These are phyloP conservation scores for Ophiostoma tasmaniense DNA, from an alignment of 2,329 filamentous ascomycete genomes.

Conservation along the genomic window DNA sequence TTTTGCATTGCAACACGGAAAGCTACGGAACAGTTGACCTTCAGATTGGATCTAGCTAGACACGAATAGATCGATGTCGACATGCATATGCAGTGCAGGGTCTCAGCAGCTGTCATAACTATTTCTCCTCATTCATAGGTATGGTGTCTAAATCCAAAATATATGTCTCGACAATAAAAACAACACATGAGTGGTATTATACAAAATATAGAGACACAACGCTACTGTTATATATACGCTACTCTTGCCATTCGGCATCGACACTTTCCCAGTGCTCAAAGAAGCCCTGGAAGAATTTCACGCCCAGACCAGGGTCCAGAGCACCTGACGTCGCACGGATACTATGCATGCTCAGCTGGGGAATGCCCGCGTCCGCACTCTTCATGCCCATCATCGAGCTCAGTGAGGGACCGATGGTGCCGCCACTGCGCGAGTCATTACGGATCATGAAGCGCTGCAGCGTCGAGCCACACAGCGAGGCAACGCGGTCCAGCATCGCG, in stretches of 20 bases:
- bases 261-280: constrained; percentile 78
- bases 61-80: background rate
- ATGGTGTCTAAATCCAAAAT: background rate
- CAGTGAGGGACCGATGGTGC: constrained; percentile 90
- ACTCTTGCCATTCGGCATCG: constrained; percentile 61
- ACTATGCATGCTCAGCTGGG: constrained; percentile 90
- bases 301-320: constrained; percentile 78
- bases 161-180: background rate
- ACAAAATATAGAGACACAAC: background rate
- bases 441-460: constrained; percentile 91
- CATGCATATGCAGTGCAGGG: constrained; percentile 1
- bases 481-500: constrained; percentile 69
- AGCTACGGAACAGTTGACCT: background rate
- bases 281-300: constrained; percentile 83
- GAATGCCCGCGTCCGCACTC: constrained; percentile 78
- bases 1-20: background rate
- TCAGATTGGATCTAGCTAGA: background rate
- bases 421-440: constrained; percentile 81
- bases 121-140: too few relatives aligned
- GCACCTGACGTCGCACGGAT: constrained; percentile 82
- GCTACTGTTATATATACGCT: too few relatives aligned
- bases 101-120: background rate
- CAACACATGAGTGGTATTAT: background rate
- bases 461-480: constrained; percentile 60
- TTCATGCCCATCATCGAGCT: constrained; percentile 72